These are phyloP conservation scores for Triticum urartu DNA, from an alignment of 176 grass and related monocot genomes.

Conservation along the genomic window DNA sequence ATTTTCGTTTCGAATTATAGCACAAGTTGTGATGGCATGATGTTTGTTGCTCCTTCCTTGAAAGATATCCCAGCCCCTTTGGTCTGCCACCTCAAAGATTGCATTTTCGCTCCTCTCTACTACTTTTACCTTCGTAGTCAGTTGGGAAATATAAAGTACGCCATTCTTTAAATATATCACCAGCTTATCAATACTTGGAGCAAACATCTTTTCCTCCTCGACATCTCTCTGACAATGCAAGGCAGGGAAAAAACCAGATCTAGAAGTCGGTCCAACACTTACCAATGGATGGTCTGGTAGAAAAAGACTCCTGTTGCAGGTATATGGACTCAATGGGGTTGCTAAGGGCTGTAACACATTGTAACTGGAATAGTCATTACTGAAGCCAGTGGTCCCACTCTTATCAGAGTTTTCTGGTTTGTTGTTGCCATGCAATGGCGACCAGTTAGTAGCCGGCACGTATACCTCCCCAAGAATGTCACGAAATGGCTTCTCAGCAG, in stretches of 20 bases:
- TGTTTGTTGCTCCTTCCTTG: conserved; percentile 48
- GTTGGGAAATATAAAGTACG: neutral
- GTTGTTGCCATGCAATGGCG: neutral
- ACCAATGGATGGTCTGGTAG: neutral
- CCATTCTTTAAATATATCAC: conserved; percentile 25
- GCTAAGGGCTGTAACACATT: neutral
- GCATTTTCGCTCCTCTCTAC: conserved; percentile 13
- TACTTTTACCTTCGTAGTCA: neutral
- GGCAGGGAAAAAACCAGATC: neutral
- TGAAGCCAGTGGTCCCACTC: neutral
- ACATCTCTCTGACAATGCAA: conserved; percentile 29
- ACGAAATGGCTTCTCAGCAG: conserved; percentile 41
- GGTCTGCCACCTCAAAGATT: no score
- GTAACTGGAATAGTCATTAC: neutral
- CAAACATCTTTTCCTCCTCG: conserved; percentile 50
- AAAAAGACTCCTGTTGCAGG: neutral
- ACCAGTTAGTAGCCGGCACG: neutral
- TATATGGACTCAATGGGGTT: neutral
- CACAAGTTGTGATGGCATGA: conserved; percentile 35
- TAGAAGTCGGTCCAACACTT: neutral
- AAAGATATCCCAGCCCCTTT: conserved; percentile 1
- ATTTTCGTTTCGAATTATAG: conserved; percentile 36
- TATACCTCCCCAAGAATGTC: conserved; percentile 41
- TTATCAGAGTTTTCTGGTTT: neutral
- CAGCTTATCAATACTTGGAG: conserved; percentile 43